Conservation (phyloP, 2,329 filamentous ascomycete species). For the Didymella sp. region DNA sequence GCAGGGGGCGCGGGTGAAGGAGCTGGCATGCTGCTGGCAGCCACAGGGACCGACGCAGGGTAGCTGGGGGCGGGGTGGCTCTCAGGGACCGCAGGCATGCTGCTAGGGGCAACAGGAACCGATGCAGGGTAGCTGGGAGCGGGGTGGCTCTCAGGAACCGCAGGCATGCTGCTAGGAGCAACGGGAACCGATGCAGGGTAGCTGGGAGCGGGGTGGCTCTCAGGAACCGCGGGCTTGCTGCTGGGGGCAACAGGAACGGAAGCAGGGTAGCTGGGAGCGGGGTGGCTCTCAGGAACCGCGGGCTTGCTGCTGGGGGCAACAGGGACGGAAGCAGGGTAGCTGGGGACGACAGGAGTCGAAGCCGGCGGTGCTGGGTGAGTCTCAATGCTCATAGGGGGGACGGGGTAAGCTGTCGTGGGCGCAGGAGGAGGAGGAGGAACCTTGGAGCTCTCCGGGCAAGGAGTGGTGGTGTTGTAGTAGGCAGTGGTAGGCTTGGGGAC, state of each 20-base stretch:
- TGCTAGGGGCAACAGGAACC: constrained; percentile 6
- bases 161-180: neutral
- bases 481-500: constrained; percentile 11
- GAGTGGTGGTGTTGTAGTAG: constrained; percentile 19
- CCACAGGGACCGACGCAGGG: constrained; percentile 11
- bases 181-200: neutral
- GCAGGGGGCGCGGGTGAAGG: constrained; percentile 5
- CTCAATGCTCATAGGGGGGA: constrained; percentile 10
- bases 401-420: constrained; percentile 15
- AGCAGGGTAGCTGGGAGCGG: neutral
- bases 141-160: neutral
- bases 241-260: neutral
- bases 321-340: constrained; percentile 8
- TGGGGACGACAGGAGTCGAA: neutral
- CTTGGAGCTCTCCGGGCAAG: constrained; percentile 12
- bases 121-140: constrained; percentile 11
- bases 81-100: constrained; percentile 5
- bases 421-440: constrained; percentile 14
- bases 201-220: neutral
- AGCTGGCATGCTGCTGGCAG: constrained; percentile 2
- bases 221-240: neutral
- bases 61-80: neutral
- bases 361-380: constrained; percentile 6
- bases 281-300: neutral
- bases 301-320: constrained; percentile 14